phyloP scores from a whole-genome alignment of 495 filamentous ascomycete genomes.

The Trichocladium antarcticum region DNA sequence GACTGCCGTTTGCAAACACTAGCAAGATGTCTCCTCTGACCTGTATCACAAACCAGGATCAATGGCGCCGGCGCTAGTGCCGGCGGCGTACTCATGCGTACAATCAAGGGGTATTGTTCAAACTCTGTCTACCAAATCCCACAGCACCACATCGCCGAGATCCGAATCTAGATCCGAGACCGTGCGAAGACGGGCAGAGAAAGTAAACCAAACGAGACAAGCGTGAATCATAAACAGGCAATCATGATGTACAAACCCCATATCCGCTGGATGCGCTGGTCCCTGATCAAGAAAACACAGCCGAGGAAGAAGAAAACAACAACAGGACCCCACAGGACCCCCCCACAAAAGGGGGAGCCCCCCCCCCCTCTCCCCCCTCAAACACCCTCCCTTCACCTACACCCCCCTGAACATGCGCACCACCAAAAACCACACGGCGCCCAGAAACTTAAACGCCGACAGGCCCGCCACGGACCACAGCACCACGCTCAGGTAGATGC shows the following conservation, averaged over 20 bases:
- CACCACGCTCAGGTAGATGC: slow-evolving; percentile 83
- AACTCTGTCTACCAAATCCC: not conserved
- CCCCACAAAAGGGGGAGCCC: not conserved
- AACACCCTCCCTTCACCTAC: slow-evolving; percentile 16
- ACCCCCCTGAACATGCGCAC: slow-evolving; percentile 73
- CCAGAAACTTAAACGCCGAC: slow-evolving; percentile 79
- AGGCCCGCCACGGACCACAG: slow-evolving; percentile 86
- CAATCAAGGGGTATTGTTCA: not conserved
- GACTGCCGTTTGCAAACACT: too few relatives aligned
- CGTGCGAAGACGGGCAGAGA: not conserved
- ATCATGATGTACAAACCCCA: not conserved
- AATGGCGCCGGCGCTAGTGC: too few relatives aligned
- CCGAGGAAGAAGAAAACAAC: too few relatives aligned
- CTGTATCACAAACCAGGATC: too few relatives aligned
- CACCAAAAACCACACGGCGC: slow-evolving; percentile 90
- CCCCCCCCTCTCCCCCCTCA: not conserved
- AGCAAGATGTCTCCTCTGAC: too few relatives aligned
- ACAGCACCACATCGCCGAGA: not conserved
- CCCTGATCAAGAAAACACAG: not conserved
- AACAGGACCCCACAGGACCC: too few relatives aligned
- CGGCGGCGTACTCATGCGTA: too few relatives aligned
- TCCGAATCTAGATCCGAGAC: not conserved
- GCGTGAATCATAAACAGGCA: not conserved
- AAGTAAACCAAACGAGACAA: not conserved
- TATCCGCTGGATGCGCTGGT: not conserved